Percentiles rank a stretch among this genome's conserved stretches.
These are phyloP conservation scores for Citrullus mucosospermus DNA, from an alignment of 306 rosid genomes.

Conservation along the genomic window DNA sequence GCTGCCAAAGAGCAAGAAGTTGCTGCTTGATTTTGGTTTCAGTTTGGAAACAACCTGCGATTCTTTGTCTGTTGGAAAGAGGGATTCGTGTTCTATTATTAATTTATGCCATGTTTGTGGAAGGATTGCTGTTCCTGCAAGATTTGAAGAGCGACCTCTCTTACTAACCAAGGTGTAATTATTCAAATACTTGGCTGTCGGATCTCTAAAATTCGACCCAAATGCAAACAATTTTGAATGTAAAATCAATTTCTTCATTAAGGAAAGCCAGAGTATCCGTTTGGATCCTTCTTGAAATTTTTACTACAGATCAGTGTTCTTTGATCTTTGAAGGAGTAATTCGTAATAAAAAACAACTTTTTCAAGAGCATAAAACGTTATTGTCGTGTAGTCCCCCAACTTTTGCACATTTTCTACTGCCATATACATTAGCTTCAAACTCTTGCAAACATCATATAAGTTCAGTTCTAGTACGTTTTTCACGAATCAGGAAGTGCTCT, in stretches of 20 bases:
- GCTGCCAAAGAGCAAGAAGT: slow-evolving; percentile 79
- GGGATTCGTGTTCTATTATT: not conserved
- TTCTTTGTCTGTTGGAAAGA: not conserved
- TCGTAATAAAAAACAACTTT: no score
- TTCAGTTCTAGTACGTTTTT: no score
- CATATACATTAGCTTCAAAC: no score
- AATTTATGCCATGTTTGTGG: not conserved
- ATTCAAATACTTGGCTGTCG: not conserved
- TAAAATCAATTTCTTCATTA: not conserved
- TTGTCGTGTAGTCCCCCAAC: no score
- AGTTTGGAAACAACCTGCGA: not conserved
- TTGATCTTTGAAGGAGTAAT: no score
- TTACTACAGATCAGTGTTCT: no score
- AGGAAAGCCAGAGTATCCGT: not conserved
- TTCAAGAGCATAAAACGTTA: no score
- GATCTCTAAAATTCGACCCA: not conserved
- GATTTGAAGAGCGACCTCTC: not conserved
- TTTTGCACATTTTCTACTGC: no score
- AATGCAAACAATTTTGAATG: slow-evolving; percentile 4
- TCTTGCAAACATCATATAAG: no score
- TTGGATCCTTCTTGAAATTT: not conserved
- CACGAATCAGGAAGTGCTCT: no score
- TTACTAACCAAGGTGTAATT: not conserved
- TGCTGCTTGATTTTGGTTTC: slow-evolving; percentile 44
- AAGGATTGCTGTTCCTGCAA: not conserved